These are phyloP conservation scores for Hypomontagnella submonticulosa DNA, from an alignment of 495 filamentous ascomycete species.

Conservation along the genomic window DNA sequence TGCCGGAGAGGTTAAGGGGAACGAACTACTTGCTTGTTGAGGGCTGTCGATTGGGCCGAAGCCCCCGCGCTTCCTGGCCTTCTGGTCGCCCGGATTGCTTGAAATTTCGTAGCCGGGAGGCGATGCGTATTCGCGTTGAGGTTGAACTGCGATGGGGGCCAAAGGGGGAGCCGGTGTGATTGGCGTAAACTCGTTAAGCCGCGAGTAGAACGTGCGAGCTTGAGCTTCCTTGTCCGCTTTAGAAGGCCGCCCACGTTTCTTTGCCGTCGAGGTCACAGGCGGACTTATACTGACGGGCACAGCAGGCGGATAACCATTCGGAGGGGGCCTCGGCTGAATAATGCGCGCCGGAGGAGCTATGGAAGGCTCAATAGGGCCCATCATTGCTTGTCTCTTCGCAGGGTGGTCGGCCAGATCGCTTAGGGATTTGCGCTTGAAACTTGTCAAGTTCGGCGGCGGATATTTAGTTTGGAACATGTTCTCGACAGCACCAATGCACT, in stretches of 20 bases:
- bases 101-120: slow-evolving; percentile 49
- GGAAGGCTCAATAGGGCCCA: slow-evolving; percentile 44
- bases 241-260: slow-evolving; percentile 51
- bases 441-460: slow-evolving; percentile 50
- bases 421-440: slow-evolving; percentile 57
- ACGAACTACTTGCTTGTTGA: slow-evolving; percentile 37
- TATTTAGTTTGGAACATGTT: slow-evolving; percentile 55
- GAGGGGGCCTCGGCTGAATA: slow-evolving; percentile 52
- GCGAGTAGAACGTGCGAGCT: slow-evolving; percentile 47
- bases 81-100: slow-evolving; percentile 39
- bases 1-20: slow-evolving; percentile 41
- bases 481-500: slow-evolving; percentile 57
- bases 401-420: slow-evolving; percentile 55
- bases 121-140: slow-evolving; percentile 46
- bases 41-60: slow-evolving; percentile 44
- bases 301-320: slow-evolving; percentile 51
- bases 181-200: slow-evolving; percentile 49
- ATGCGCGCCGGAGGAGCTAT: slow-evolving; percentile 41
- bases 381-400: slow-evolving; percentile 55
- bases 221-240: slow-evolving; percentile 52
- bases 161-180: slow-evolving; percentile 55
- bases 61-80: slow-evolving; percentile 40
- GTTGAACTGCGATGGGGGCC: slow-evolving; percentile 39
- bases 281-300: slow-evolving; percentile 41
- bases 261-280: slow-evolving; percentile 44